Evolutionary conservation across 371 early-diverging fungal species (phyloP).

Genomic region (Lichtheimia hyalospora): DNA sequence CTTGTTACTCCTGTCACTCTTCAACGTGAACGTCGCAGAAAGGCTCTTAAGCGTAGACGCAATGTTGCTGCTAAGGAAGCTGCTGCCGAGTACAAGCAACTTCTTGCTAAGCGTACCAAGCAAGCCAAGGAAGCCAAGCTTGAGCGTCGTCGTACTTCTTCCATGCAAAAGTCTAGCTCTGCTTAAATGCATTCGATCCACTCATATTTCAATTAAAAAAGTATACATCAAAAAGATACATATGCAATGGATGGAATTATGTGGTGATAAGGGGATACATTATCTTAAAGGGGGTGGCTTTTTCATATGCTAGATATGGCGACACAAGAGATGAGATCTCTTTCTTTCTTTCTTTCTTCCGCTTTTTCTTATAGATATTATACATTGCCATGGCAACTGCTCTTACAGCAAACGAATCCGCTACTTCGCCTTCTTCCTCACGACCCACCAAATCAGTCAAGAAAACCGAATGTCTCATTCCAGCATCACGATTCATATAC

Average conservation of each 20-base stretch:
- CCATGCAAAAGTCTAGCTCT: constrained; percentile 61
- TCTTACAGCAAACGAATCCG: neutral
- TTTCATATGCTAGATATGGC: no score
- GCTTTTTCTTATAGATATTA: neutral
- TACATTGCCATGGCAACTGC: neutral
- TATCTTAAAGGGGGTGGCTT: no score
- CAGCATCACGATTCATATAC: constrained; percentile 28
- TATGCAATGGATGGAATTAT: no score
- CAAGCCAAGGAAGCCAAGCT: constrained; percentile 80
- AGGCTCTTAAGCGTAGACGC: constrained; percentile 84
- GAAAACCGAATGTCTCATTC: constrained; percentile 20
- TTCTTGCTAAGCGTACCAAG: constrained; percentile 92
- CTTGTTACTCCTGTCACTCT: constrained; percentile 95
- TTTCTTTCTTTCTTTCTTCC: neutral
- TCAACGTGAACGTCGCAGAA: constrained; percentile 90
- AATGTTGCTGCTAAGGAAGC: constrained; percentile 81
- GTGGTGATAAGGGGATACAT: no score
- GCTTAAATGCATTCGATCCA: constrained; percentile 27
- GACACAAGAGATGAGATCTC: neutral
- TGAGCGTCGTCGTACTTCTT: constrained; percentile 68
- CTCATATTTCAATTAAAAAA: neutral
- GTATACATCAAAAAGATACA: no score
- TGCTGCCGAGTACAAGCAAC: constrained; percentile 91
- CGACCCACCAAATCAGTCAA: neutral
- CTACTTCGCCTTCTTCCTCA: neutral